phyloP scores from a whole-genome alignment of 2,329 filamentous ascomycete genomes.

The Cordyceps cicadae region DNA sequence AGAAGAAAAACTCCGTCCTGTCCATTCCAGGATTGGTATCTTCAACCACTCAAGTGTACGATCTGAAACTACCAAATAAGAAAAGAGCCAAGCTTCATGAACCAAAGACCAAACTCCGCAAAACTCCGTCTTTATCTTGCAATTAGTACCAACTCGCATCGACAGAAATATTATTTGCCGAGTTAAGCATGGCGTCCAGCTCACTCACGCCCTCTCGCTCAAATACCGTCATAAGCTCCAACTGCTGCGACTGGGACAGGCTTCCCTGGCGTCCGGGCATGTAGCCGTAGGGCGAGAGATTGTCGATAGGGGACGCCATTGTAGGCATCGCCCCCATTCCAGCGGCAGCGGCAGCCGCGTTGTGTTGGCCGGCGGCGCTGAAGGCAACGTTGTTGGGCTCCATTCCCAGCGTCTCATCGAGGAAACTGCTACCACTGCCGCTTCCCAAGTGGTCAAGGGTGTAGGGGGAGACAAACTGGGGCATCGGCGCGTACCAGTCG shows the following conservation, averaged over 20 bases:
- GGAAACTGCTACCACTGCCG: constrained; percentile 32
- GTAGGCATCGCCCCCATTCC: constrained; percentile 22
- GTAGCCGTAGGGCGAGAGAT: constrained; percentile 15
- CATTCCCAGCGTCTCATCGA: constrained; percentile 20
- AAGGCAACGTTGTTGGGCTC: constrained; percentile 21
- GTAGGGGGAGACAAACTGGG: constrained; percentile 46
- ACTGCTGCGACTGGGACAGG: constrained; percentile 71
- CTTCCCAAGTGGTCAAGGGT: constrained; percentile 33
- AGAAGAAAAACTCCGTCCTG: no score
- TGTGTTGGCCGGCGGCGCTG: constrained; percentile 18
- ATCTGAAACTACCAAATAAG: not conserved
- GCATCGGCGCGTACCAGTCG: constrained; percentile 47
- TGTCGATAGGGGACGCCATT: constrained; percentile 14
- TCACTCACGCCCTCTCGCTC: constrained; percentile 60
- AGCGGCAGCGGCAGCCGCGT: not conserved
- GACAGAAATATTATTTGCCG: constrained; percentile 19
- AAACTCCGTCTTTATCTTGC: not conserved
- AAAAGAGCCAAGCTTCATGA: not conserved
- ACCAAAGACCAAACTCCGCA: not conserved
- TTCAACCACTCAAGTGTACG: no score
- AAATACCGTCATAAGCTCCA: constrained; percentile 73
- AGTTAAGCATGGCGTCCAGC: constrained; percentile 52
- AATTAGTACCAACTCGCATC: constrained; percentile 26
- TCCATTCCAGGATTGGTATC: no score
- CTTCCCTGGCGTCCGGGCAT: constrained; percentile 53